Base-by-base conservation (phyloP, 371 early-diverging fungal species). In the Syncephalastrum monosporum region DNA sequence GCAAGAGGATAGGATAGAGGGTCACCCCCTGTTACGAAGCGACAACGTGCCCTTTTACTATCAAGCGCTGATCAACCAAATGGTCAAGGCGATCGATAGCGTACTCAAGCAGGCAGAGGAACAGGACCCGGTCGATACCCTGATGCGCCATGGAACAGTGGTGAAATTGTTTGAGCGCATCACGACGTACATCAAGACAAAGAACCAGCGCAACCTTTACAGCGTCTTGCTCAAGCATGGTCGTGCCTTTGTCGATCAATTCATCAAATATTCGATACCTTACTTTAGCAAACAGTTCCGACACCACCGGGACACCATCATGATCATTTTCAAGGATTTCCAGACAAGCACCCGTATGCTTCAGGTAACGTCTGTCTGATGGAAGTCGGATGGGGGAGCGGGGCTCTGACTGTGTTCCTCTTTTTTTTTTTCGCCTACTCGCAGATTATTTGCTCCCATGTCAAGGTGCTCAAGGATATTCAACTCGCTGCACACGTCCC, bases 391-490 rank as follows among this genome's bases (percentile, higher is more conserved):
- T 21, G 21, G 2, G 21, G 21, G 21, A 38, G 21, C 21, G 50
- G 21, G 21, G 7, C 8, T 54, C 4, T 49, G 12, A 48, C 23
- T n/a, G 6, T 50, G 33, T 49, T n/a, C n/a, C n/a, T n/a, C n/a
- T n/a, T n/a, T 1, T 49, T 29, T 55, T 33, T 21, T 50, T 45
- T 21, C 21, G 21, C 41, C 2, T 27, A 5, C 5, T 7, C 7
- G 38, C 72, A 87, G 83, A 84, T 74, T 50, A 84, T 93, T 23
- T 93, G 93, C 55, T 84, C 85, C 16, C 91, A 92, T 65, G 88
- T 86, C 38, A 93, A 93, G 63, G 87, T 82, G 3, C 64, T 76
- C 5, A 85, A 82, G 56, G 91, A 91, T 57, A 68, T 79, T 0
- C 49, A 60, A 21, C 60, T 91, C 25, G 71, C 88, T 24, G 63